Evolutionary conservation across 129 eudicot species (phyloP).

Genomic region (Cynara cardunculus): DNA sequence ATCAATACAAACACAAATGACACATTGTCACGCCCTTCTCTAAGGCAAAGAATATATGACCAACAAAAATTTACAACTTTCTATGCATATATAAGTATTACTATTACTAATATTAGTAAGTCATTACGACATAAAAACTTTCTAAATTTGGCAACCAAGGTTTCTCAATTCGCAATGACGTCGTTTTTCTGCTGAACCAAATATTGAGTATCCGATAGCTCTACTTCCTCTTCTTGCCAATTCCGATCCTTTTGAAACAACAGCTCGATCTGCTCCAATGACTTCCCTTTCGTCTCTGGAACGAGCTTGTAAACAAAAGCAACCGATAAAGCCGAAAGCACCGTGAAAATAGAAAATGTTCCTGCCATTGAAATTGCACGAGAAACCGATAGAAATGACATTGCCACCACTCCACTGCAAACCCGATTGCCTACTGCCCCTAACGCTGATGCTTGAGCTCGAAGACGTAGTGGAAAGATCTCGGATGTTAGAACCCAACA

Average conservation of each 20-base stretch:
- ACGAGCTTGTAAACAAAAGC: slow-evolving; percentile 53
- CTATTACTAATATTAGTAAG: slow-evolving; percentile 6
- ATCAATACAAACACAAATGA: slow-evolving; percentile 19
- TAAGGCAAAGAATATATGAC: slow-evolving; percentile 1
- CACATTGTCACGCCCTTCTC: slow-evolving; percentile 1
- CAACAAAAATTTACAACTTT: slow-evolving; percentile 29
- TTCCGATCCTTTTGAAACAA: slow-evolving; percentile 52
- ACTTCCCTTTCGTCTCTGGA: slow-evolving; percentile 82
- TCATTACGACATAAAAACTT: neutral
- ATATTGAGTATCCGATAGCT: slow-evolving; percentile 50
- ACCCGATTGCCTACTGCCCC: slow-evolving; percentile 71
- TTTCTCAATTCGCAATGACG: neutral
- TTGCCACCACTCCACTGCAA: slow-evolving; percentile 66
- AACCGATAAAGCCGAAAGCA: slow-evolving; percentile 51
- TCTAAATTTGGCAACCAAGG: neutral
- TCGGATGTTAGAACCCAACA: slow-evolving; percentile 81
- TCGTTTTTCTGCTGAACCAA: slow-evolving; percentile 39
- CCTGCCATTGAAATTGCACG: slow-evolving; percentile 67
- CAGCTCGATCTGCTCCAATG: slow-evolving; percentile 69
- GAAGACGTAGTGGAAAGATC: slow-evolving; percentile 61
- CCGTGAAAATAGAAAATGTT: slow-evolving; percentile 50
- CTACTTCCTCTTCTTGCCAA: slow-evolving; percentile 53
- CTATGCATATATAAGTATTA: slow-evolving; percentile 9
- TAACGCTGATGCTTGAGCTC: slow-evolving; percentile 76
- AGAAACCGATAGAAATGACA: slow-evolving; percentile 66